A percentile compares a stretch with the other conserved stretches of the same genome.
These are phyloP conservation scores for Mrakia hoshinonis DNA, from an alignment of 768 basidiomycete genomes.

Conservation along the genomic window DNA sequence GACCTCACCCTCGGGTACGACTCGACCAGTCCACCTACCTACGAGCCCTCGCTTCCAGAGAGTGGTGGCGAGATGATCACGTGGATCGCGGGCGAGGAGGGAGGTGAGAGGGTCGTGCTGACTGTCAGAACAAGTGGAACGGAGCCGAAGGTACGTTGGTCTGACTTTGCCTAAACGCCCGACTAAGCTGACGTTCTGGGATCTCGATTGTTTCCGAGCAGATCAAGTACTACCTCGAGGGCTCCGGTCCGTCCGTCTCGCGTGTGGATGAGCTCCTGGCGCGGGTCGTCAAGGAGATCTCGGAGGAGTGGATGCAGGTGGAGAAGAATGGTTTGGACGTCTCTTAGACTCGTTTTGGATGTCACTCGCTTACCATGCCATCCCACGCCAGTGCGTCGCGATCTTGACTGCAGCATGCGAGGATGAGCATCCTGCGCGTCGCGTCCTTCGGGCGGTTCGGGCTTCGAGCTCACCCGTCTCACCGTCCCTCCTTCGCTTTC, in stretches of 20 bases:
- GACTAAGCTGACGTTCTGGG: neutral
- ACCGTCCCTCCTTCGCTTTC: neutral
- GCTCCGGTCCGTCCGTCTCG: constrained; percentile 51
- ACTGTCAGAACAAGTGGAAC: constrained; percentile 82
- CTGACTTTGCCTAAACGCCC: neutral
- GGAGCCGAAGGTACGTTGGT: constrained; percentile 62
- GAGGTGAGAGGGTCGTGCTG: constrained; percentile 51
- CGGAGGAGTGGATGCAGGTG: constrained; percentile 61
- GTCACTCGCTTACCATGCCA: neutral
- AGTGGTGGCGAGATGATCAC: constrained; percentile 23
- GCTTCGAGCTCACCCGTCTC: no score
- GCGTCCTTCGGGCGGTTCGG: no score
- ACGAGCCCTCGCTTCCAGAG: neutral
- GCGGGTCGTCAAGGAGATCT: constrained; percentile 54
- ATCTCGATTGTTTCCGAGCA: constrained; percentile 29
- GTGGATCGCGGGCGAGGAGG: constrained; percentile 39
- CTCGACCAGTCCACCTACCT: neutral
- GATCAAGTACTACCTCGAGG: constrained; percentile 89
- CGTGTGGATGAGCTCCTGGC: constrained; percentile 50
- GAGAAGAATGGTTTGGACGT: constrained; percentile 44
- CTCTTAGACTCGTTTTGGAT: neutral
- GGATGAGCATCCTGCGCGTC: no score
- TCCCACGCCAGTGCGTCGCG: no score
- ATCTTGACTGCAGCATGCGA: no score
- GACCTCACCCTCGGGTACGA: constrained; percentile 54